Evolutionary conservation across 2,329 filamentous ascomycete species (phyloP).

Genomic region (Hirsutella rhossiliensis): DNA sequence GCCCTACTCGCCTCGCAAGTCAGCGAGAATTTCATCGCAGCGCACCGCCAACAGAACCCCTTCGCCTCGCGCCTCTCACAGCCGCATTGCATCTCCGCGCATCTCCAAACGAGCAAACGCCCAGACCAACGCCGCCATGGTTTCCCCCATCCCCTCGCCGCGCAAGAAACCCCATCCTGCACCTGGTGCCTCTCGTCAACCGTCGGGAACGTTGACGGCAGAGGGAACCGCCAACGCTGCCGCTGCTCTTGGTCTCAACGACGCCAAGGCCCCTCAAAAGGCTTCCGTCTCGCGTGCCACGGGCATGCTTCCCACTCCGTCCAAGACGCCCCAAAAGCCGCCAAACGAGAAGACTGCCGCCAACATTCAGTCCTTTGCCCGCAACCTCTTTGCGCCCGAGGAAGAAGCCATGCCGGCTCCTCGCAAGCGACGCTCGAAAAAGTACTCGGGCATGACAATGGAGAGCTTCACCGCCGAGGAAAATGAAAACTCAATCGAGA

Average conservation of each 20-base stretch:
- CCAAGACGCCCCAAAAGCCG: slow-evolving; percentile 63
- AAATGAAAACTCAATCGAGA: slow-evolving; percentile 49
- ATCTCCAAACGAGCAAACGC: slow-evolving; percentile 18
- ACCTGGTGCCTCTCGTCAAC: slow-evolving; percentile 34
- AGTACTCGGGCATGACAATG: slow-evolving; percentile 40
- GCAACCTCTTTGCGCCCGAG: slow-evolving; percentile 50
- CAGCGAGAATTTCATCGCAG: slow-evolving; percentile 49
- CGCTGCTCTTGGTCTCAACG: slow-evolving; percentile 23
- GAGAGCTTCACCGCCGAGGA: slow-evolving; percentile 47
- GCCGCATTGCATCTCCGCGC: slow-evolving; percentile 20
- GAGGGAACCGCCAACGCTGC: slow-evolving; percentile 31
- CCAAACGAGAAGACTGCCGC: slow-evolving; percentile 36
- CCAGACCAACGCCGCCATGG: slow-evolving; percentile 17
- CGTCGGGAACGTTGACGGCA: slow-evolving; percentile 30
- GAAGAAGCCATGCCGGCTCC: slow-evolving; percentile 47
- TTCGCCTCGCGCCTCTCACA: slow-evolving; percentile 30
- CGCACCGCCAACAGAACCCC: slow-evolving; percentile 40
- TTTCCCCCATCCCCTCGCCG: slow-evolving; percentile 33
- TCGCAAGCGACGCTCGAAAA: slow-evolving; percentile 45
- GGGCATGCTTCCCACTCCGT: slow-evolving; percentile 63
- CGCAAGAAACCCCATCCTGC: slow-evolving; percentile 37
- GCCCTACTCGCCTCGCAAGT: slow-evolving; percentile 61
- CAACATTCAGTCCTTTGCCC: slow-evolving; percentile 41
- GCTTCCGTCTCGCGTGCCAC: slow-evolving; percentile 20
- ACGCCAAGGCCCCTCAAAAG: slow-evolving; percentile 14